Base-by-base conservation (phyloP, 2,329 filamentous ascomycete genomes). In the Xylaria sp. region DNA sequence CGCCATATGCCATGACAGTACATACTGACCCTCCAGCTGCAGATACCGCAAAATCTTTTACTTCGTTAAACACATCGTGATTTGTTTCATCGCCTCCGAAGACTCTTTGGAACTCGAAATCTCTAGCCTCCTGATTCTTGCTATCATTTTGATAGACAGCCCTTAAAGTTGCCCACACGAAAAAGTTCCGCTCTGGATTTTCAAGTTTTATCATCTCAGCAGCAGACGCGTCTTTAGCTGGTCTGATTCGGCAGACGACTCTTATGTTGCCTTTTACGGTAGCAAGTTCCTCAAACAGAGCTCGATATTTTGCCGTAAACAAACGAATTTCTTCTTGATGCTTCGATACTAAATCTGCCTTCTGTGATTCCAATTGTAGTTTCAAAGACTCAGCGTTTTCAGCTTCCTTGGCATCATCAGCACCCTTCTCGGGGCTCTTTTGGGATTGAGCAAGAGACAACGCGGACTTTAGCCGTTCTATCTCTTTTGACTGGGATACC, bases 191-290 rank as follows among this genome's bases (percentile, higher is more conserved):
- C 4, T 65, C 49, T 4, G 57, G 60, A 28, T 69, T 58, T 4
- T 31, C 56, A 26, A 74, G 73, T 20, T 72, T 36, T 0, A 71
- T 60, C 10, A 75, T 92, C 13, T 88, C 85, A 26, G 89, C 86
- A 2, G 88, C 87, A 62, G 93, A 89, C 0, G 82, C 80, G 1
- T 79, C 72, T 11, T 82, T 17, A 17, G 38, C 83, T 0, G 95
- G 96, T 42, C 95, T 90, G 28, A 97, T 93, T 77, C 96, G 89
- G 77, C 94, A 97, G 87, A 98, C 97, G 69, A 98, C 95, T 26
- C 96, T 91, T 75, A 99, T 98, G 77, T 97, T 98, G 73, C 96
- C 96, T 80, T 97, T 97, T 68, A 97, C 87, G 77, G 97, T 94
- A 78, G 97, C 93, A 56, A 98, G 94, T 78, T 96, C 94, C 80